Conservation (phyloP, 2,329 filamentous ascomycete species). For the Paramyrothecium sp. region DNA sequence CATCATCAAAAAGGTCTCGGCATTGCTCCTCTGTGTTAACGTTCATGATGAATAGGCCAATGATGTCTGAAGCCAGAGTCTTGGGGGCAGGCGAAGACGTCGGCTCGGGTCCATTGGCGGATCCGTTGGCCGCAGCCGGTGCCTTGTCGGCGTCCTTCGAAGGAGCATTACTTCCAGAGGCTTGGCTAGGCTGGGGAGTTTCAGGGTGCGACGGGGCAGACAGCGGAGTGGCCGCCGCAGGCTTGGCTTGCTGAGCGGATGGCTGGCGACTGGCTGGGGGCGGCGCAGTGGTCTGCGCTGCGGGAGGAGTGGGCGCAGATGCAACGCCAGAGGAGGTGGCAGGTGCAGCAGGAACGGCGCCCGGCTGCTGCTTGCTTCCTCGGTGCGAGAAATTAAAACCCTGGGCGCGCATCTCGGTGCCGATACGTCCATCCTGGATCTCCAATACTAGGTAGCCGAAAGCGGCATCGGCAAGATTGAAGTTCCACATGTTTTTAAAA, state of each 20-base stretch:
- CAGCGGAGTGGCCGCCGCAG: slow-evolving; percentile 33
- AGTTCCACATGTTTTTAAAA: slow-evolving; percentile 99
- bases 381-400: slow-evolving; percentile 99
- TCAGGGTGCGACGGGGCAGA: slow-evolving; percentile 35
- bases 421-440: slow-evolving; percentile 92
- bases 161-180: slow-evolving; percentile 31
- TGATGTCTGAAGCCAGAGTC: slow-evolving; percentile 62
- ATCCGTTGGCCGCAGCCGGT: slow-evolving; percentile 49
- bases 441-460: slow-evolving; percentile 96
- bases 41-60: slow-evolving; percentile 88
- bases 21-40: slow-evolving; percentile 81
- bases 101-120: slow-evolving; percentile 49
- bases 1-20: slow-evolving; percentile 76
- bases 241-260: slow-evolving; percentile 39
- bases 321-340: slow-evolving; percentile 25
- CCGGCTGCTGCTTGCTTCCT: slow-evolving; percentile 71
- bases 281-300: slow-evolving; percentile 32
- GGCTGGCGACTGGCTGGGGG: slow-evolving; percentile 33
- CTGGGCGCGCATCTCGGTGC: slow-evolving; percentile 97
- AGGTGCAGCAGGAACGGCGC: slow-evolving; percentile 32
- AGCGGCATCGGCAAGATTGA: slow-evolving; percentile 94
- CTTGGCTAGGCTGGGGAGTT: slow-evolving; percentile 50
- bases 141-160: slow-evolving; percentile 58
- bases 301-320: slow-evolving; percentile 32
- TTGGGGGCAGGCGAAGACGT: slow-evolving; percentile 60